Evolutionary conservation across 1,139 yeast genomes (phyloP).

Genomic region (Casaregolazyma lundiana): DNA sequence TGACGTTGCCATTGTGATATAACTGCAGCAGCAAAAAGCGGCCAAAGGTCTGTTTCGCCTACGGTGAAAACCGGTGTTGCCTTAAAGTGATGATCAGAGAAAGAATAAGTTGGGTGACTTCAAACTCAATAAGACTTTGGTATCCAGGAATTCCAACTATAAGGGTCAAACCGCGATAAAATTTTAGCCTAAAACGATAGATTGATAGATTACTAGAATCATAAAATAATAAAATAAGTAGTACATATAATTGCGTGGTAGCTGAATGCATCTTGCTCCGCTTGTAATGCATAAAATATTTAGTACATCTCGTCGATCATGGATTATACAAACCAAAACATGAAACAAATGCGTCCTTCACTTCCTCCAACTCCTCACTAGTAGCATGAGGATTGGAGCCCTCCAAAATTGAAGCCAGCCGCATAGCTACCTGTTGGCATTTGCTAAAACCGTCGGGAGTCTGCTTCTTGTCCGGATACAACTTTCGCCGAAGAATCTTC

Average conservation of each 20-base stretch:
- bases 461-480: slow-evolving; percentile 14
- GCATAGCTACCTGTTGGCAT: slow-evolving; percentile 7
- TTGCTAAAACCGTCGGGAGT: slow-evolving; percentile 9
- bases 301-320: neutral
- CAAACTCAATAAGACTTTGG: no score
- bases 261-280: neutral
- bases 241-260: no score
- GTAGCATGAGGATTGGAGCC: slow-evolving; percentile 5
- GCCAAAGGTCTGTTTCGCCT: no score
- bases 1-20: neutral
- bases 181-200: no score
- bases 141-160: no score
- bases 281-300: neutral
- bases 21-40: no score
- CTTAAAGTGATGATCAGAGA: no score
- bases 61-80: no score
- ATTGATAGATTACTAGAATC: neutral
- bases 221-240: neutral
- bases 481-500: slow-evolving; percentile 13
- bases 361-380: slow-evolving; percentile 7
- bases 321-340: slow-evolving; percentile 9
- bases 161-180: no score
- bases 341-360: slow-evolving; percentile 10
- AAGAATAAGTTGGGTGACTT: no score
- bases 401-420: slow-evolving; percentile 7